Evolutionary conservation across 2,329 filamentous ascomycete genomes (phyloP), one percentile per base, ranked within the genome.

Genomic region (Colletotrichum eremochloae): DNA sequence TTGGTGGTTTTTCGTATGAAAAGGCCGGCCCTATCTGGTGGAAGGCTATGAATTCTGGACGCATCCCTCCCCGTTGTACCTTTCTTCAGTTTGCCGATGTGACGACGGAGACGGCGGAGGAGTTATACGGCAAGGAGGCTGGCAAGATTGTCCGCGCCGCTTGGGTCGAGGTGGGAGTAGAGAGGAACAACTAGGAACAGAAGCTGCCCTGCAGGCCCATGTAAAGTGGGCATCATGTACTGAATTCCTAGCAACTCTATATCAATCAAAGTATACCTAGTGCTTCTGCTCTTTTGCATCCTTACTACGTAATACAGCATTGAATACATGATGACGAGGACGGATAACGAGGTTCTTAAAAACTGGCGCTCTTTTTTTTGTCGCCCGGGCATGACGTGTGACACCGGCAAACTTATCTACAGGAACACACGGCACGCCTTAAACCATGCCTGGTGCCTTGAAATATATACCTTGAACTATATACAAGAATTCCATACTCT

Each of bases 1-100:
- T 89, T 74, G 87, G 86, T 18, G 87, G 88, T 6, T 86, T 84
- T 76, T 84, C 85, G 5, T 90, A 84, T 85, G 86, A 88, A 75
- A 87, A 86, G 79, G 85, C 85, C 11, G 86, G 86, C 15, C 82
- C 85, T 74, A 85, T 87, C 69, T 88, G 86, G 86, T 88, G 86
- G 86, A 82, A 84, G 75, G 79, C 85, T 0, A 81, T 88, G 82
- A 81, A 76, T 24, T 84, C 82, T 44, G 84, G 84, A 24, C 81
- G 80, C 24, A 75, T 88, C 8, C 80, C 83, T 0, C 68, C 80
- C 20, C 78, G 76, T 14, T 85, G 82, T 75, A 85, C 79, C 9
- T 88, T 88, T 74, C 72, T 82, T 48, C 83, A 87, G 73, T 88
- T 88, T 73, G 85, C 86, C 31, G 82, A 86, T 55, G 82, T 83